Conservation (phyloP, 768 basidiomycete species). For the Boletus tomentosulus region DNA sequence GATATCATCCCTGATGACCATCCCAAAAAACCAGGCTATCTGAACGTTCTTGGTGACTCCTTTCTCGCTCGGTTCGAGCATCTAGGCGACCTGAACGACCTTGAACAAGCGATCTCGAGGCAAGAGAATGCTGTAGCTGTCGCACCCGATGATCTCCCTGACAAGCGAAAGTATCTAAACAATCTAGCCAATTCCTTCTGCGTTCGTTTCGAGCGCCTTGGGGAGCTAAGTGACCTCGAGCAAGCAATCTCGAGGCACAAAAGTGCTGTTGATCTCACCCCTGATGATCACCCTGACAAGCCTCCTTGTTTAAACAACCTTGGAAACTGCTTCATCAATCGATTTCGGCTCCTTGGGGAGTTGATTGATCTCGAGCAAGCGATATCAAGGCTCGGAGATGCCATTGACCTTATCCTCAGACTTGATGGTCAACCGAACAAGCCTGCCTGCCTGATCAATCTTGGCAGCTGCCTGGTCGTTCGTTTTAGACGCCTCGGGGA, state of each 20-base stretch:
- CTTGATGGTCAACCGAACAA: background rate
- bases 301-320: background rate
- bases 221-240: background rate
- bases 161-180: background rate
- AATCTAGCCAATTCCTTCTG: background rate
- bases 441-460: background rate
- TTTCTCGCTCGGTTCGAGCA: background rate
- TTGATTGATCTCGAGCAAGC: background rate
- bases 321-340: background rate
- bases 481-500: background rate
- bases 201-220: slow-evolving; percentile 1
- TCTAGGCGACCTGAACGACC: slow-evolving; percentile 1
- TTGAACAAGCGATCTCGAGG: background rate
- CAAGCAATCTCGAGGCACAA: background rate
- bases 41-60: background rate
- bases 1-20: background rate
- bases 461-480: background rate
- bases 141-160: background rate
- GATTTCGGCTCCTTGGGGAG: slow-evolving; percentile 1
- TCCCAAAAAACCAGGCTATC: background rate
- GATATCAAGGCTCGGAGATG: background rate
- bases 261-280: background rate
- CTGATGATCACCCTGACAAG: background rate
- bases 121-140: background rate
- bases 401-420: background rate